These are phyloP conservation scores for Globisporangium uncinulatum DNA, from an alignment of 352 stramenopile genomes.

Conservation along the genomic window DNA sequence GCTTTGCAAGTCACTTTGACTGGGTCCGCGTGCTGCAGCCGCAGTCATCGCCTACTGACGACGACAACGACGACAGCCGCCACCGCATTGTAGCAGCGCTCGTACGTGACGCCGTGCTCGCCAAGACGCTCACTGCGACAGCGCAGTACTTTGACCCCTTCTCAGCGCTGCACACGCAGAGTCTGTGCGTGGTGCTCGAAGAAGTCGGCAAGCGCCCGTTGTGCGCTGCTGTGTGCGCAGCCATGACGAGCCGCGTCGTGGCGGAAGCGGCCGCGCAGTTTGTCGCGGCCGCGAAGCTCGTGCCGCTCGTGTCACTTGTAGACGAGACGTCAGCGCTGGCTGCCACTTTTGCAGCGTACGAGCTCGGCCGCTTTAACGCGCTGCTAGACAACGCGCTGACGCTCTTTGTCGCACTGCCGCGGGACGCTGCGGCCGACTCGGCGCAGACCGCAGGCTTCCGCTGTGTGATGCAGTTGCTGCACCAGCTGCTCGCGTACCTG, in stretches of 20 bases:
- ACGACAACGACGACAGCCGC: conserved; percentile 11
- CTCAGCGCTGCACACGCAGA: conserved; percentile 48
- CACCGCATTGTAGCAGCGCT: conserved; percentile 32
- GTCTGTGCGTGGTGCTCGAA: conserved; percentile 45
- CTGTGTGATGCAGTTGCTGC: conserved; percentile 52
- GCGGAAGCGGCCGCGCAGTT: conserved; percentile 23
- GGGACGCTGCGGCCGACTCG: conserved; percentile 6
- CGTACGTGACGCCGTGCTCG: conserved; percentile 49
- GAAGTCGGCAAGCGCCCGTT: conserved; percentile 27
- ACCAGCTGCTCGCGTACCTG: conserved; percentile 57
- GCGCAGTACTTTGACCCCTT: conserved; percentile 52
- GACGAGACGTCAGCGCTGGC: conserved; percentile 1
- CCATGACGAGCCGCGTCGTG: conserved; percentile 22
- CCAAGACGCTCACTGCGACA: conserved; percentile 26
- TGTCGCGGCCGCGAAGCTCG: conserved; percentile 29
- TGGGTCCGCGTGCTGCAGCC: conserved; percentile 53
- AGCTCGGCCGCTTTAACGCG: conserved; percentile 41
- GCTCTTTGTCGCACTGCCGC: conserved; percentile 52
- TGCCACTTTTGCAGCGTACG: conserved; percentile 25
- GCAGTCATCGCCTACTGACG: neutral
- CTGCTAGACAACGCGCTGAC: conserved; percentile 63
- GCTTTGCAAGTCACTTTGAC: conserved; percentile 27
- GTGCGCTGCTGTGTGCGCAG: conserved; percentile 22
- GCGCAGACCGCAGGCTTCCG: conserved; percentile 36
- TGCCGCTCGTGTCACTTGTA: conserved; percentile 33